Base-by-base conservation (phyloP, 495 filamentous ascomycete genomes). In the Annulohypoxylon nitens region DNA sequence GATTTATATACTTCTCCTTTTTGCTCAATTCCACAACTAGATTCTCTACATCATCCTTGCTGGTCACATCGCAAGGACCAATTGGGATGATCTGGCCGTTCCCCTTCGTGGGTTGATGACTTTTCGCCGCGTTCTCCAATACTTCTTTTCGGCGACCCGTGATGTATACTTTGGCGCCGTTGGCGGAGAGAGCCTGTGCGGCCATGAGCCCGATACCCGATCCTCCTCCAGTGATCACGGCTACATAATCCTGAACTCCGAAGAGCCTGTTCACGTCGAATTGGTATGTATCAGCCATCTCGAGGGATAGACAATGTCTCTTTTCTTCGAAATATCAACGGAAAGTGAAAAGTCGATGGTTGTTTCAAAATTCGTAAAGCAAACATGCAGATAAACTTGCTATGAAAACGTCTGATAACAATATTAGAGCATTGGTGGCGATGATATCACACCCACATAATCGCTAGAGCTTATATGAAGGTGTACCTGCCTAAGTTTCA, bases 121-220 rank as follows among this genome's bases (percentile, higher is more conserved):
- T 71, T 23, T 78, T 78, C 0, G 87, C 82, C 9, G 85, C 83
- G 45, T 82, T 81, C 57, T 88, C 81, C 0, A 90, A 84, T 0
- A 85, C 80, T 30, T 89, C 85, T 60, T 82, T 79, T 4, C 89
- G 83, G 7, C 91, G 82, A 23, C 90, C 90, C 5, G 91, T 76
- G 71, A 93, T 91, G 82, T 91, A 93, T 45, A 93, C 88, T 16
- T 79, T 76, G 36, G 91, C 90, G 10, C 91, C 91, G 76, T 91
- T 91, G 48, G 79, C 75, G 1, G 85, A 88, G 3, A 93, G 85
- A 2, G 90, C 89, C 63, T 85, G 84, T 1, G 90, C 82, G 76
- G 90, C 90, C 84, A 88, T 89, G 4, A 86, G 75, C 1, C 90
- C 90, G 71, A 92, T 90, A 3, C 90, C 81, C 1, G 79, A 71